Percentiles rank a stretch among this genome's conserved stretches.
phyloP scores from a whole-genome alignment of 352 stramenopile species.

The Bremia lactucae region DNA sequence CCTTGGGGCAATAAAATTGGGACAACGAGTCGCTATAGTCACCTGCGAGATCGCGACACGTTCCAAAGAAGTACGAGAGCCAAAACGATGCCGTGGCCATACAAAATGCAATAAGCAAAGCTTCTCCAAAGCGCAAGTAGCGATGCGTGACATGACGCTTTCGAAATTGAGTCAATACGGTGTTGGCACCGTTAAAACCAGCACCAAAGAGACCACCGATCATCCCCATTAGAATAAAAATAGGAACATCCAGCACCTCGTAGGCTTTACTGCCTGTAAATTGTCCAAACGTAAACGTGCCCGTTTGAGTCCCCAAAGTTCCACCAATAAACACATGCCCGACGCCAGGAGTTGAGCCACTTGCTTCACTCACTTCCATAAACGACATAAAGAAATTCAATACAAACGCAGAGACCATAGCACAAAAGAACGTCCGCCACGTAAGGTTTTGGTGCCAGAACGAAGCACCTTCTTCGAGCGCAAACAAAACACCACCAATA shows the following conservation, averaged over 20 bases:
- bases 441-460: slow-evolving; percentile 98
- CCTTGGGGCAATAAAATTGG: slow-evolving; percentile 90
- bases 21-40: slow-evolving; percentile 80
- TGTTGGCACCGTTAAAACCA: slow-evolving; percentile 93
- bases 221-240: slow-evolving; percentile 96
- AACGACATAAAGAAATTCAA: slow-evolving; percentile 83
- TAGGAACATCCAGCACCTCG: slow-evolving; percentile 89
- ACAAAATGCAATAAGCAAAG: slow-evolving; percentile 47
- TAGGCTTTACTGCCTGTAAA: slow-evolving; percentile 86
- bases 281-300: slow-evolving; percentile 82
- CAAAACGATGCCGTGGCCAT: slow-evolving; percentile 68
- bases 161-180: slow-evolving; percentile 82
- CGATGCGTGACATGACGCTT: slow-evolving; percentile 50
- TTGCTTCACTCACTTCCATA: slow-evolving; percentile 38
- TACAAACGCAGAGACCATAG: slow-evolving; percentile 86
- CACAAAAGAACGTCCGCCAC: slow-evolving; percentile 96
- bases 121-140: slow-evolving; percentile 54
- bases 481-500: slow-evolving; percentile 97
- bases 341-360: slow-evolving; percentile 18
- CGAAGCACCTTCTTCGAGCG: slow-evolving; percentile 94
- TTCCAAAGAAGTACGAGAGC: slow-evolving; percentile 70
- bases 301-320: slow-evolving; percentile 65
- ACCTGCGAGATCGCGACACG: slow-evolving; percentile 36
- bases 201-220: slow-evolving; percentile 95
- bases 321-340: slow-evolving; percentile 49